Evolutionary conservation across 805 yeast species (phyloP), one percentile per base, ranked within the genome.

Genomic region (Groenewaldozyma tartarivorans): DNA sequence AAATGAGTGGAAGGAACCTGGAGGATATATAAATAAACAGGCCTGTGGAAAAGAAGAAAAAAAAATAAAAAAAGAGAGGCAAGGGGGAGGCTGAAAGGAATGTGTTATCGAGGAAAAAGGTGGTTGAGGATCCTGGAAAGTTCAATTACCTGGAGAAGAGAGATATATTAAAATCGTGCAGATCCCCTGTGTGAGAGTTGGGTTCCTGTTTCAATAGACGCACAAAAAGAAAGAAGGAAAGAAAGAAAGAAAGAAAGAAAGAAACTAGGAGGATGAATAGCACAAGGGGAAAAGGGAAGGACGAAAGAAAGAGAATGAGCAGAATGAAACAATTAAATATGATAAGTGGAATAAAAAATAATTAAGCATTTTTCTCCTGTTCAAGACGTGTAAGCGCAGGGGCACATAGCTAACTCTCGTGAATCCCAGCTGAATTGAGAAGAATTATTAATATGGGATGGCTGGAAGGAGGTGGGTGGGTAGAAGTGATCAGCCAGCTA

Each of bases 281-380:
- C n/a, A 32, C 34, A 32, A 32, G 17, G 34, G 17, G 34, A 15
- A 11, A 26, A 33, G 21, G 21, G 21, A 34, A 27, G 36, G 27
- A 20, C 27, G 36, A 34, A 34, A 13, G 22, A 27, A 27, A 20
- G n/a, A 16, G 36, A 20, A 18, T 24, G 36, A 26, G n/a, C 13
- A 26, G 30, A 11, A 26, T 26, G 11, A 11, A 26, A 11, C 30
- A n/a, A 26, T 26, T n/a, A 26, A 26, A 26, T 11, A 26, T 26
- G 30, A 26, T 11, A 26, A 13, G 19, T 5, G 17, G 5, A 3
- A 11, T 17, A 32, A 32, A 32, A 32, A 3, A 4, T 17, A 32
- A 32, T n/a, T n/a, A n/a, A n/a, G n/a, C n/a, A n/a, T n/a, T n/a
- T n/a, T n/a, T n/a, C n/a, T n/a, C n/a, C n/a, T n/a, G n/a, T n/a